phyloP scores from a whole-genome alignment of 2,329 filamentous ascomycete genomes.

The Diaporthe nobilis region DNA sequence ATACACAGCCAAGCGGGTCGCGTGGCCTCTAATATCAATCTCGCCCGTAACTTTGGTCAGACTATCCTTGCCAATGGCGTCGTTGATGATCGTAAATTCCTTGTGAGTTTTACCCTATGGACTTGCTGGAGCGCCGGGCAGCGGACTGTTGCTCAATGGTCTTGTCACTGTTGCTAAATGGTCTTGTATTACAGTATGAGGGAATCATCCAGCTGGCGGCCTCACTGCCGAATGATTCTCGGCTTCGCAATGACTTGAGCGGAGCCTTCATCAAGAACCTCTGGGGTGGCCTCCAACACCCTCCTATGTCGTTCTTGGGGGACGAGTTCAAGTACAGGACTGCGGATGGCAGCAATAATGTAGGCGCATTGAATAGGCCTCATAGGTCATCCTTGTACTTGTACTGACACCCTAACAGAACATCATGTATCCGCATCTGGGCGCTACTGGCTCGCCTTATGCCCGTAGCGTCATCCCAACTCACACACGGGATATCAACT shows the following conservation, averaged over 20 bases:
- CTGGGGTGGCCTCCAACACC: slow-evolving; percentile 1
- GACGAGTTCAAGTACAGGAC: slow-evolving; percentile 3
- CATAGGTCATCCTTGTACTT: not conserved
- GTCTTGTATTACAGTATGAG: not conserved
- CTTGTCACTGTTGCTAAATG: too few relatives aligned
- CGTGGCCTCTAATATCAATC: not conserved
- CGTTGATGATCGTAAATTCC: slow-evolving; percentile 14
- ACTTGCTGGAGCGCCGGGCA: too few relatives aligned
- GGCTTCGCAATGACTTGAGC: slow-evolving; percentile 15
- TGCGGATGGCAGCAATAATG: slow-evolving; percentile 2
- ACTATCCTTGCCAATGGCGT: not conserved
- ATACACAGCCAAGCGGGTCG: slow-evolving; percentile 2
- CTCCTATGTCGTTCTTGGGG: slow-evolving; percentile 7
- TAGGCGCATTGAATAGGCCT: not conserved
- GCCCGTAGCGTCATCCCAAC: slow-evolving; percentile 2
- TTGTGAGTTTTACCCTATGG: not conserved
- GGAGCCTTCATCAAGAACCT: slow-evolving; percentile 15
- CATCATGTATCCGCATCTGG: slow-evolving; percentile 2
- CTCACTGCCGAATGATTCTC: slow-evolving; percentile 8
- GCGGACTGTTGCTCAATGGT: too few relatives aligned
- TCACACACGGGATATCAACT: not conserved
- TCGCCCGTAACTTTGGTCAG: slow-evolving; percentile 9
- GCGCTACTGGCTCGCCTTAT: not conserved
- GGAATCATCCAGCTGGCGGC: slow-evolving; percentile 1
- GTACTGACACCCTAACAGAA: not conserved